A percentile compares a stretch with the other conserved stretches of the same genome.
Evolutionary conservation across 805 yeast species (phyloP).

Genomic region (Metschnikowia picachoensis): DNA sequence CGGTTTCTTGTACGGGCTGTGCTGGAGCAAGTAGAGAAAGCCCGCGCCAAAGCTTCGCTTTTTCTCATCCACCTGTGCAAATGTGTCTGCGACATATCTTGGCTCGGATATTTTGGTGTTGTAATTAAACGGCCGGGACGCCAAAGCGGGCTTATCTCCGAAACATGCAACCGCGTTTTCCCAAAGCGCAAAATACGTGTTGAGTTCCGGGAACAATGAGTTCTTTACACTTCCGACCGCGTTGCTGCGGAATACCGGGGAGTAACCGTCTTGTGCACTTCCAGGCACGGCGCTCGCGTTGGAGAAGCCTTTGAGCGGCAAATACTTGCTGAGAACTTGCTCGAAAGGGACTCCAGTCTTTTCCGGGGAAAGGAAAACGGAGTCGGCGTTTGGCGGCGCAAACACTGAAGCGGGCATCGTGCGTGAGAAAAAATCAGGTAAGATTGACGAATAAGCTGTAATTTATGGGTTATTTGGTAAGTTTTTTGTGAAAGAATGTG

Average conservation of each 20-base stretch:
- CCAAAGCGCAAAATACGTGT: constrained; percentile 45
- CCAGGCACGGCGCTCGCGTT: constrained; percentile 32
- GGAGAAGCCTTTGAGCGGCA: constrained; percentile 17
- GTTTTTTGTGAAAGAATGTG: no score
- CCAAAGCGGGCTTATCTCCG: constrained; percentile 43
- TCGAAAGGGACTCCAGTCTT: constrained; percentile 9
- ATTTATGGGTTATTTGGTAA: no score
- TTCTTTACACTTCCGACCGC: constrained; percentile 29
- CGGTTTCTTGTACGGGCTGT: constrained; percentile 19
- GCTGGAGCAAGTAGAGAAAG: constrained; percentile 24
- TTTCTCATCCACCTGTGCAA: constrained; percentile 27
- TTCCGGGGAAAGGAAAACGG: constrained; percentile 14
- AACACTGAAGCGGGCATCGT: constrained; percentile 4
- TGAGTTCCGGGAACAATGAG: constrained; percentile 40
- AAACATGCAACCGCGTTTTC: constrained; percentile 35
- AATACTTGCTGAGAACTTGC: constrained; percentile 12
- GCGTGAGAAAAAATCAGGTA: no score
- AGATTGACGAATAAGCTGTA: no score
- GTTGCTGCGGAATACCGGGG: constrained; percentile 48
- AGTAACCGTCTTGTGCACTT: constrained; percentile 41
- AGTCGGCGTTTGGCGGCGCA: constrained; percentile 18
- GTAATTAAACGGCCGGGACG: constrained; percentile 33
- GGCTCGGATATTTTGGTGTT: constrained; percentile 29
- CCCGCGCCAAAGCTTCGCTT: constrained; percentile 39
- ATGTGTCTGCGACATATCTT: constrained; percentile 27